These are phyloP conservation scores for Gymnopus androsaceus DNA, from an alignment of 1,284 basidiomycete genomes.

Conservation along the genomic window DNA sequence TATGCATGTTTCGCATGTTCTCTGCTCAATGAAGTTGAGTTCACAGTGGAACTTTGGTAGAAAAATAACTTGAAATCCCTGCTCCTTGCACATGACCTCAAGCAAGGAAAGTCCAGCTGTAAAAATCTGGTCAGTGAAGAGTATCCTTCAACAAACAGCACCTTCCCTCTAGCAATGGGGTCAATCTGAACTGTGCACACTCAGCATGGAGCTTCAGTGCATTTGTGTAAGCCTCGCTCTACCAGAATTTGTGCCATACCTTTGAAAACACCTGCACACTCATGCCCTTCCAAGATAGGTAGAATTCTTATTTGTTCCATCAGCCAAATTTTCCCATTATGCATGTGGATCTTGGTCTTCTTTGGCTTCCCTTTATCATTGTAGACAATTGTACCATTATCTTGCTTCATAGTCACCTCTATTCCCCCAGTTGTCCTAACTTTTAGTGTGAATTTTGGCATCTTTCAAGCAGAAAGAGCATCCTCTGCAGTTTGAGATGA, in stretches of 20 bases:
- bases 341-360: too few species aligned
- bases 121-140: too few species aligned
- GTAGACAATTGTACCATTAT: neutral
- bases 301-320: slow-evolving; percentile 19
- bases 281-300: neutral
- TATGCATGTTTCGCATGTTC: slow-evolving; percentile 23
- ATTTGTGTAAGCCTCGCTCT: slow-evolving; percentile 37
- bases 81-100: too few species aligned
- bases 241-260: slow-evolving; percentile 29
- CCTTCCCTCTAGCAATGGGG: too few species aligned
- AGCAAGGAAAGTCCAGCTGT: too few species aligned
- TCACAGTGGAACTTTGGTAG: too few species aligned
- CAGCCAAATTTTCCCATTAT: slow-evolving; percentile 14
- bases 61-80: too few species aligned
- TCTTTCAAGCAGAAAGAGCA: too few species aligned
- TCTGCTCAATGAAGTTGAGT: slow-evolving; percentile 22
- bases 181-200: slow-evolving; percentile 22
- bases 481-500: too few species aligned
- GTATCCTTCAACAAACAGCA: too few species aligned
- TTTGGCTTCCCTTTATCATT: slow-evolving; percentile 5
- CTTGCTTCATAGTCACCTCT: neutral
- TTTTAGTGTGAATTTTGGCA: too few species aligned
- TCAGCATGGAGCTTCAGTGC: slow-evolving; percentile 30
- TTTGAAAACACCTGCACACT: slow-evolving; percentile 27
- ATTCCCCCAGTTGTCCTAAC: slow-evolving; percentile 12